Conservation (phyloP, 768 basidiomycete genomes). For the Chalciporus piperatus region DNA sequence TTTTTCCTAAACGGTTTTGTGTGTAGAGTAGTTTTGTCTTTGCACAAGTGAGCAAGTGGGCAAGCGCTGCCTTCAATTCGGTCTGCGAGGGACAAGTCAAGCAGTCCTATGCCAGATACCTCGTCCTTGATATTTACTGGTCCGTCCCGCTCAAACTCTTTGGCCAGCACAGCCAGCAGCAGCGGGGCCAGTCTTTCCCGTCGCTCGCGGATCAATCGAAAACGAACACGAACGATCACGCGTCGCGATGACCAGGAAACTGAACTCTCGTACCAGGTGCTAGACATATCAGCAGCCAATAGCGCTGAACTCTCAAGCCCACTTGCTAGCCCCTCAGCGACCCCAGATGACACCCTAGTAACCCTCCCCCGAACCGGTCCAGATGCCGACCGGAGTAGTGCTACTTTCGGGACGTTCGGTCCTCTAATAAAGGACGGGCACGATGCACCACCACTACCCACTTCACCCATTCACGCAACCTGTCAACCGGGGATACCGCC, state of each 20-base stretch:
- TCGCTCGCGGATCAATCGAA: constrained; percentile 45
- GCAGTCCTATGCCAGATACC: constrained; percentile 31
- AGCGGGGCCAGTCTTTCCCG: constrained; percentile 52
- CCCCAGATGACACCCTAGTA: constrained; percentile 6
- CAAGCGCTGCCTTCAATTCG: constrained; percentile 13
- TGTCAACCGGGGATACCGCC: constrained; percentile 12
- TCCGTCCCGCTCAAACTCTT: constrained; percentile 34
- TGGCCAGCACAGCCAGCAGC: constrained; percentile 41
- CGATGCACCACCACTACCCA: constrained; percentile 4
- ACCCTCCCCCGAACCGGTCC: constrained; percentile 13
- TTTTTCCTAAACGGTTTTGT: constrained; percentile 19
- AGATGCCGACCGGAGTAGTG: constrained; percentile 24
- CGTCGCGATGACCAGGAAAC: constrained; percentile 17
- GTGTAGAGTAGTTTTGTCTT: constrained; percentile 5
- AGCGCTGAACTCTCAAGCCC: constrained; percentile 7
- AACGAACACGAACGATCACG: constrained; percentile 54
- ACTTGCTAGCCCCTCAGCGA: constrained; percentile 10
- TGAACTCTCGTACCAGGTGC: constrained; percentile 18
- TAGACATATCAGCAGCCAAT: constrained; percentile 30
- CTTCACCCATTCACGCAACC: background rate
- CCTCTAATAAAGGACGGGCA: constrained; percentile 16
- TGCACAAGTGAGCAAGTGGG: constrained; percentile 5
- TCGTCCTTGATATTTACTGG: constrained; percentile 25
- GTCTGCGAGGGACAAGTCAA: constrained; percentile 22
- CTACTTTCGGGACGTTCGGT: constrained; percentile 24